Percentiles rank a stretch among this genome's conserved stretches.
These are phyloP conservation scores for Amaranthus hypochondriacus DNA, from an alignment of 148 eudicot species.

Conservation along the genomic window DNA sequence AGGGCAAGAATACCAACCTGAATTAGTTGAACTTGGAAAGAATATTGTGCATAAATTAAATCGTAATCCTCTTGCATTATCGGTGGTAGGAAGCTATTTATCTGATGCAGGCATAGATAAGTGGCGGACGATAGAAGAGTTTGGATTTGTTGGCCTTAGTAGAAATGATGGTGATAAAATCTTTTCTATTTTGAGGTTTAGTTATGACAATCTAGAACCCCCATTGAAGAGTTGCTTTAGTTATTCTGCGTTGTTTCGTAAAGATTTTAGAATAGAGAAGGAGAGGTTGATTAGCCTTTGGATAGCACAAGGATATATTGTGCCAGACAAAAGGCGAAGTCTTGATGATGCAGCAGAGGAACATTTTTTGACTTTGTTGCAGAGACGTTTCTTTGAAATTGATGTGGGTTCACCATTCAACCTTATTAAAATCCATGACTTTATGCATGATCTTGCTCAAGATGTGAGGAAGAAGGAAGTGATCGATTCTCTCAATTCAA, in stretches of 20 bases:
- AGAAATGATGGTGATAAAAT: conserved; percentile 1
- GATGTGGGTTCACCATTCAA: neutral
- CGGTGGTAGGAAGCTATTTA: conserved; percentile 17
- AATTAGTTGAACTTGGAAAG: conserved; percentile 11
- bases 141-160: neutral
- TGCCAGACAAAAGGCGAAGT: neutral
- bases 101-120: neutral
- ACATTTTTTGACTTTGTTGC: conserved; percentile 9
- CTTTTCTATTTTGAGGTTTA: conserved; percentile 12
- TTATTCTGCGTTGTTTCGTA: conserved; percentile 17
- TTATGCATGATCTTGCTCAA: conserved; percentile 3
- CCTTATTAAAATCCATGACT: neutral
- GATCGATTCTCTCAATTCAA: no score
- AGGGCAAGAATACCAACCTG: neutral
- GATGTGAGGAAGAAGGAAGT: no score
- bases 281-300: conserved; percentile 12
- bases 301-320: conserved; percentile 21
- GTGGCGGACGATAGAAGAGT: conserved; percentile 13
- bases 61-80: conserved; percentile 23
- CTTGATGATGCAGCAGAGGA: conserved; percentile 16
- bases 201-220: conserved; percentile 5
- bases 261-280: neutral
- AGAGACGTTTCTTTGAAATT: conserved; percentile 23
- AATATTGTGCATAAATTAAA: conserved; percentile 18
- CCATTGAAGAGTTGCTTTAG: conserved; percentile 20